These are phyloP conservation scores for Sugiyamaella japonica DNA, from an alignment of 1,139 yeast species.

Conservation along the genomic window DNA sequence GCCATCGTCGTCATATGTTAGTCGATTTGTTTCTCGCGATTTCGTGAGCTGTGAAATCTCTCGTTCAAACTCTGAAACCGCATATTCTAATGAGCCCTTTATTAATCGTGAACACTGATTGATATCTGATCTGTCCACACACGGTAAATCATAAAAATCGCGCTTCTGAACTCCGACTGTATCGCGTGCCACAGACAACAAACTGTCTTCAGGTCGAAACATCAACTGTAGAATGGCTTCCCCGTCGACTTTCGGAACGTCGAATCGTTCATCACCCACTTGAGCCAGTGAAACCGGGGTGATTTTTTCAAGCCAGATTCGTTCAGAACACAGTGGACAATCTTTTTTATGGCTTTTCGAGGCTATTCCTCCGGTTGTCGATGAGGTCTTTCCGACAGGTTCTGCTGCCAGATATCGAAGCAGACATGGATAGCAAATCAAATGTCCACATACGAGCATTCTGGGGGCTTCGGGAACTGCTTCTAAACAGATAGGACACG, in stretches of 20 bases:
- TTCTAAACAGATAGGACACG: conserved; percentile 88
- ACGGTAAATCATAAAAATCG: conserved; percentile 31
- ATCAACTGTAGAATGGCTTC: conserved; percentile 67
- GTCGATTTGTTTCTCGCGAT: conserved; percentile 57
- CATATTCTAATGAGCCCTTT: conserved; percentile 59
- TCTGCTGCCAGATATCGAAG: conserved; percentile 68
- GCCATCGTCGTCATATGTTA: conserved; percentile 60
- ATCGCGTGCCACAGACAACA: conserved; percentile 62
- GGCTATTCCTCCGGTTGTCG: conserved; percentile 19
- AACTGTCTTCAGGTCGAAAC: conserved; percentile 62
- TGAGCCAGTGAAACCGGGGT: conserved; percentile 64
- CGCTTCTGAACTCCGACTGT: conserved; percentile 25
- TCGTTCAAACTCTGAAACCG: conserved; percentile 52
- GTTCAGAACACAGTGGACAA: conserved; percentile 83
- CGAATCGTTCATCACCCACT: conserved; percentile 54
- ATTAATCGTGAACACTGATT: conserved; percentile 58
- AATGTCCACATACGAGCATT: conserved; percentile 94
- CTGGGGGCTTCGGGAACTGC: conserved; percentile 89
- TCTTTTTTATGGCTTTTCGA: conserved; percentile 50
- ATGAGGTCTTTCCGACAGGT: conserved; percentile 35
- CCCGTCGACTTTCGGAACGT: conserved; percentile 60
- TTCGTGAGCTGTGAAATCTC: conserved; percentile 54
- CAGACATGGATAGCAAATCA: conserved; percentile 81
- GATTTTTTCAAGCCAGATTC: conserved; percentile 57
- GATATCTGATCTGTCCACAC: conserved; percentile 34